Evolutionary conservation across 2,329 filamentous ascomycete genomes (phyloP).

Genomic region (Neonectria neomacrospora): DNA sequence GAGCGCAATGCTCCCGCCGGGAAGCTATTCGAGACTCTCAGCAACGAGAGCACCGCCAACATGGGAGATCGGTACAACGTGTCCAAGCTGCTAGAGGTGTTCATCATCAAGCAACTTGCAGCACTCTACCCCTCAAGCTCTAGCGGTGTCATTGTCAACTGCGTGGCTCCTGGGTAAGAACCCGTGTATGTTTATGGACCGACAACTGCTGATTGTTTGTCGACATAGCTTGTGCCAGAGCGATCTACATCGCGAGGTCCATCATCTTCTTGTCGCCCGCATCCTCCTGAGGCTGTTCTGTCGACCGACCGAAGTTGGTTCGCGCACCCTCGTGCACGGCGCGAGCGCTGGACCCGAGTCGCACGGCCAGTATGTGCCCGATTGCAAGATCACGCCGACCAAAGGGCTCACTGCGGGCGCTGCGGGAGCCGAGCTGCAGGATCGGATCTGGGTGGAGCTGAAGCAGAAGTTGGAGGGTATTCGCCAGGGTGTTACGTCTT

Average conservation of each 20-base stretch:
- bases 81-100: slow-evolving; percentile 49
- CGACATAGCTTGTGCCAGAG: slow-evolving; percentile 1
- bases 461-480: slow-evolving; percentile 6
- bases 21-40: slow-evolving; percentile 43
- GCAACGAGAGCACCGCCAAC: slow-evolving; percentile 33
- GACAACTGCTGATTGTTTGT: not conserved
- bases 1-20: slow-evolving; percentile 42
- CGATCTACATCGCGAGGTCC: not conserved
- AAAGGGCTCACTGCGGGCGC: not conserved
- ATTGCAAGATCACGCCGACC: slow-evolving; percentile 47
- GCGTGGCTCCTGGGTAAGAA: slow-evolving; percentile 4
- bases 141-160: slow-evolving; percentile 4
- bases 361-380: slow-evolving; percentile 56
- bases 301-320: slow-evolving; percentile 59
- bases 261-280: not conserved
- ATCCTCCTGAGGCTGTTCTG: slow-evolving; percentile 41
- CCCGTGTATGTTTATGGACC: not conserved
- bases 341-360: slow-evolving; percentile 52
- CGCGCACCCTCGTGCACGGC: slow-evolving; percentile 55
- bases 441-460: not conserved
- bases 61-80: slow-evolving; percentile 40
- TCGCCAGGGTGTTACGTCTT: not conserved
- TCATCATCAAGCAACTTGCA: slow-evolving; percentile 41
- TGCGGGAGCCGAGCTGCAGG: not conserved
- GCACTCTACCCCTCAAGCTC: not conserved